Evolutionary conservation across 805 yeast species (phyloP).

Genomic region (Nakazawaea sp.): DNA sequence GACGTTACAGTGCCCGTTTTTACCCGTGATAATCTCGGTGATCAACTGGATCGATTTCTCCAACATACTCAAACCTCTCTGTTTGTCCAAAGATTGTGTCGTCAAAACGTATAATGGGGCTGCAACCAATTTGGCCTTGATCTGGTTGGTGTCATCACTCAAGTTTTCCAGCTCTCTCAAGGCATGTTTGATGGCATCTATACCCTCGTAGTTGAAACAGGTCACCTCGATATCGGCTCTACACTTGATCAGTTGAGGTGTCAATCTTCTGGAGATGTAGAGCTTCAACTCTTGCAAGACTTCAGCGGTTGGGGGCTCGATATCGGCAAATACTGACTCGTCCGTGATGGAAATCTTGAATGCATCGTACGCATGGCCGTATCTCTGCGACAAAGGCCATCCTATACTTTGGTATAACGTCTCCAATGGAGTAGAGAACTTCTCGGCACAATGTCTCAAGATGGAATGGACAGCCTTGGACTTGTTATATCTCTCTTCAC

Average conservation of each 20-base stretch:
- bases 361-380: slow-evolving; percentile 96
- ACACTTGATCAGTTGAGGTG: slow-evolving; percentile 96
- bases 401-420: slow-evolving; percentile 82
- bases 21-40: slow-evolving; percentile 56
- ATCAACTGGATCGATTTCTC: slow-evolving; percentile 76
- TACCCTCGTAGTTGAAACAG: slow-evolving; percentile 95
- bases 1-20: slow-evolving; percentile 84
- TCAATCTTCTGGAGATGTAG: slow-evolving; percentile 87
- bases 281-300: slow-evolving; percentile 77
- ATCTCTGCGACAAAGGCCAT: slow-evolving; percentile 95
- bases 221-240: slow-evolving; percentile 99
- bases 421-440: slow-evolving; percentile 84
- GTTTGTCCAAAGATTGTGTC: slow-evolving; percentile 88
- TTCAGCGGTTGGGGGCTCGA: slow-evolving; percentile 64
- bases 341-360: slow-evolving; percentile 95
- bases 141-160: slow-evolving; percentile 78
- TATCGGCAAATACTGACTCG: slow-evolving; percentile 76
- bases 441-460: slow-evolving; percentile 96
- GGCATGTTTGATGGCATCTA: slow-evolving; percentile 91
- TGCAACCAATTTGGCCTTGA: slow-evolving; percentile 92
- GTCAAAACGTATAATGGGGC: slow-evolving; percentile 95
- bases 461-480: slow-evolving; percentile 98
- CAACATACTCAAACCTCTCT: slow-evolving; percentile 75
- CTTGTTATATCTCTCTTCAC: slow-evolving; percentile 96
- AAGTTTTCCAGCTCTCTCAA: slow-evolving; percentile 79